Percentiles rank a stretch among this genome's conserved stretches.
Conservation (phyloP, 148 eudicot species). For the Beta vulgaris region DNA sequence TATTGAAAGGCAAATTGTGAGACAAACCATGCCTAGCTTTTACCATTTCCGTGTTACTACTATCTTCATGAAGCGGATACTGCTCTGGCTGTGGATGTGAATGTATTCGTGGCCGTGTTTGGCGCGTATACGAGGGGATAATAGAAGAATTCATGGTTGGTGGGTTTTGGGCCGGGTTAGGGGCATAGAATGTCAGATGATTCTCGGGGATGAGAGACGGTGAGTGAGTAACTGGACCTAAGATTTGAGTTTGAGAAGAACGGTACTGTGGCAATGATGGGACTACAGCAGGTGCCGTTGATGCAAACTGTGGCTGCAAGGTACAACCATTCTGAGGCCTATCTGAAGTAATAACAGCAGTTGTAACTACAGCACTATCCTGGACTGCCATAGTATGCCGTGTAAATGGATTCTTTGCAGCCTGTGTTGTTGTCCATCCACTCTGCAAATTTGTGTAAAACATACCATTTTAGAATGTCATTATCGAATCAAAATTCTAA, state of each 20-base stretch:
- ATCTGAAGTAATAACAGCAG: conserved; percentile 25
- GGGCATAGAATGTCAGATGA: conserved; percentile 11
- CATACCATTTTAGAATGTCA: conserved; percentile 6
- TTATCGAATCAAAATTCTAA: background rate
- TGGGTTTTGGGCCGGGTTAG: conserved; percentile 13
- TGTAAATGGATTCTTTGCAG: conserved; percentile 68
- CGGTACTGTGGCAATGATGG: conserved; percentile 20
- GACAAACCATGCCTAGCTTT: conserved; percentile 35
- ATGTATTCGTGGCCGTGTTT: conserved; percentile 27
- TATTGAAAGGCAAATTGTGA: conserved; percentile 25
- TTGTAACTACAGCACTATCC: conserved; percentile 17
- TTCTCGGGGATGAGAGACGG: conserved; percentile 15
- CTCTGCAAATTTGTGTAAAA: conserved; percentile 45
- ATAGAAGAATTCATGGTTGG: conserved; percentile 2
- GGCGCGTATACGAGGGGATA: background rate
- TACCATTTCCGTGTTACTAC: conserved; percentile 22
- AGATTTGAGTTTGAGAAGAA: conserved; percentile 13
- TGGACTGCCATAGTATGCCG: conserved; percentile 27
- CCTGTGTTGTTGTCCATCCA: conserved; percentile 49
- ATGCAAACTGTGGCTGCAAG: conserved; percentile 22
- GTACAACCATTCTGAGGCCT: conserved; percentile 17
- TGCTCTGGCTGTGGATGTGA: conserved; percentile 17
- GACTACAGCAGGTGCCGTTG: conserved; percentile 11
- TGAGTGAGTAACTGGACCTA: background rate
- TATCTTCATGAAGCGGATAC: conserved; percentile 28